phyloP scores from a whole-genome alignment of 2,329 filamentous ascomycete species.

The Chrysoporthe cubensis region DNA sequence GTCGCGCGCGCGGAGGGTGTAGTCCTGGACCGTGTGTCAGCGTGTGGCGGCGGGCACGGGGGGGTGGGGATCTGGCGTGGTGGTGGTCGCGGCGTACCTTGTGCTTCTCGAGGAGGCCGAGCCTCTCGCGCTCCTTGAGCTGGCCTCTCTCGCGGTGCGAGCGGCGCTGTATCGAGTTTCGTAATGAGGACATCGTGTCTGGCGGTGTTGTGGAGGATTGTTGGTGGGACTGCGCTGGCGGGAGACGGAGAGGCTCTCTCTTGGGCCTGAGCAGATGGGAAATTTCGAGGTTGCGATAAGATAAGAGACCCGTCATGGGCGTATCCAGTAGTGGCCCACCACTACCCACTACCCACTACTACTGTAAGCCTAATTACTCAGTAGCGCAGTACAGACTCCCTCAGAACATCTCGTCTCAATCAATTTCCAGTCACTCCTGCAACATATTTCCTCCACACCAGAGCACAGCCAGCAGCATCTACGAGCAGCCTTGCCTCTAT shows the following conservation, averaged over 20 bases:
- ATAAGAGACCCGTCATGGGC: neutral
- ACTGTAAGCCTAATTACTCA: no score
- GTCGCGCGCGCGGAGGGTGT: constrained; percentile 66
- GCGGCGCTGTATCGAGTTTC: constrained; percentile 74
- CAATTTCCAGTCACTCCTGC: no score
- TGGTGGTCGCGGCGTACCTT: constrained; percentile 59
- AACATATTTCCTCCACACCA: no score
- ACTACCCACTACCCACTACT: no score
- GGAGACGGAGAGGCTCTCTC: neutral
- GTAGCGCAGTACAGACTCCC: neutral
- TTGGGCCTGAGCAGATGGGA: neutral
- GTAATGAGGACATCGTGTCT: constrained; percentile 58
- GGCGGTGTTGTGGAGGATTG: constrained; percentile 7
- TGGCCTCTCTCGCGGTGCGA: constrained; percentile 91
- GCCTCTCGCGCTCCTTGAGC: constrained; percentile 78
- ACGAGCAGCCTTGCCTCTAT: neutral
- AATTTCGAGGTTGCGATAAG: constrained; percentile 17
- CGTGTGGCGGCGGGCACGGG: neutral
- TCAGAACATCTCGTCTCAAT: no score
- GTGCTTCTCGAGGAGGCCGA: constrained; percentile 94
- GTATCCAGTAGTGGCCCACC: no score
- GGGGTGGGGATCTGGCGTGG: neutral
- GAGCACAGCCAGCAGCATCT: no score
- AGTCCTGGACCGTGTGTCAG: constrained; percentile 51
- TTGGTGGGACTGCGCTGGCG: neutral